Percentiles rank a stretch among this genome's conserved stretches.
These are phyloP conservation scores for Lithospermum erythrorhizon DNA, from an alignment of 257 asterid species.

Conservation along the genomic window DNA sequence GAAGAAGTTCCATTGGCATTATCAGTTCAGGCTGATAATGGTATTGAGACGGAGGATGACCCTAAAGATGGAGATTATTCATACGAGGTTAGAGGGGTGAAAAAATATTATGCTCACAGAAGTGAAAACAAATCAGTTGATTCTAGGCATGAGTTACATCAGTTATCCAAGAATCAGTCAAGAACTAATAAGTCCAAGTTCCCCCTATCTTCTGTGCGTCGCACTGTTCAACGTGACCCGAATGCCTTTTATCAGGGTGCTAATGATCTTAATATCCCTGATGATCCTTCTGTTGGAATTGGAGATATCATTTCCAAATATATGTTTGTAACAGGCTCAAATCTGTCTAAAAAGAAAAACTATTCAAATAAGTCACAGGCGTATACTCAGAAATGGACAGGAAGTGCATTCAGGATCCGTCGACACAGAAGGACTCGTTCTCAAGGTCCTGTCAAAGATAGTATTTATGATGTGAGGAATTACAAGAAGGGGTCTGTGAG, in stretches of 20 bases:
- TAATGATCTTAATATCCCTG: slow-evolving; percentile 23
- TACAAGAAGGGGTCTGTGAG: slow-evolving; percentile 60
- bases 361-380: slow-evolving; percentile 31
- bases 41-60: slow-evolving; percentile 22
- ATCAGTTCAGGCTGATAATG: slow-evolving; percentile 71
- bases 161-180: slow-evolving; percentile 3
- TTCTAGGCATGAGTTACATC: slow-evolving; percentile 9
- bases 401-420: slow-evolving; percentile 28
- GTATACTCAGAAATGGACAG: slow-evolving; percentile 28
- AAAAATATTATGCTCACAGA: slow-evolving; percentile 10
- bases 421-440: slow-evolving; percentile 21
- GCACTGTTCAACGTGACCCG: slow-evolving; percentile 18
- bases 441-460: slow-evolving; percentile 42
- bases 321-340: slow-evolving; percentile 39
- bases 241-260: slow-evolving; percentile 19
- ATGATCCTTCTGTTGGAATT: slow-evolving; percentile 29
- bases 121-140: slow-evolving; percentile 14
- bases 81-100: slow-evolving; percentile 14
- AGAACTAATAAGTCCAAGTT: slow-evolving; percentile 19
- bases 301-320: slow-evolving; percentile 46
- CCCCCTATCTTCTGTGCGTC: slow-evolving; percentile 21
- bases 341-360: slow-evolving; percentile 30
- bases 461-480: slow-evolving; percentile 71
- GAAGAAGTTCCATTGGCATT: slow-evolving; percentile 43
- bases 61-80: slow-evolving; percentile 13